phyloP scores from a whole-genome alignment of 805 yeast genomes.

The Starmerella stellata region DNA sequence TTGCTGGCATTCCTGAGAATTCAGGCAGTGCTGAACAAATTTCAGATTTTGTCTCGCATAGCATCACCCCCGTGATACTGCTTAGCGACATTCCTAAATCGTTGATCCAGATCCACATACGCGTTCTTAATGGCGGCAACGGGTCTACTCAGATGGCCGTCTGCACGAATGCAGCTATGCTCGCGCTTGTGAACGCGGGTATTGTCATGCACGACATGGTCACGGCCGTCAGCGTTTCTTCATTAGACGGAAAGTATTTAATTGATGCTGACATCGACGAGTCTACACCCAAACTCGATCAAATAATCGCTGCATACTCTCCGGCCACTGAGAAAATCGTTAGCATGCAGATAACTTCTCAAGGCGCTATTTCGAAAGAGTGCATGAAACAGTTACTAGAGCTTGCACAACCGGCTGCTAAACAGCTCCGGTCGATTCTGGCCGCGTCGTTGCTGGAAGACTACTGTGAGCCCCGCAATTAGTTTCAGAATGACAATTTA shows the following conservation, averaged over 20 bases:
- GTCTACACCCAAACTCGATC: conserved; percentile 3
- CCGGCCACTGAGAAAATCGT: conserved; percentile 12
- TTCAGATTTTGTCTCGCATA: conserved; percentile 33
- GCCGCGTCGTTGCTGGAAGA: conserved; percentile 17
- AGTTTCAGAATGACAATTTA: no score
- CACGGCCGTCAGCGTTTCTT: conserved; percentile 25
- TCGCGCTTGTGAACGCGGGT: conserved; percentile 73
- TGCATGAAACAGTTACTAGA: conserved; percentile 11
- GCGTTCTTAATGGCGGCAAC: conserved; percentile 36
- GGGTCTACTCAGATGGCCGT: conserved; percentile 28
- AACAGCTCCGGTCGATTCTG: conserved; percentile 12
- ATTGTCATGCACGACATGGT: conserved; percentile 66
- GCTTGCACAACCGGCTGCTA: conserved; percentile 13
- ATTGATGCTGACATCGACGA: conserved; percentile 12
- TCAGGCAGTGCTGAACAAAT: conserved; percentile 29
- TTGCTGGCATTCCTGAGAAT: conserved; percentile 26
- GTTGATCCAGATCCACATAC: conserved; percentile 59
- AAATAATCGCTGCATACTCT: conserved; percentile 15
- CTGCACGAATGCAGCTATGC: conserved; percentile 42
- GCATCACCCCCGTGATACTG: conserved; percentile 36
- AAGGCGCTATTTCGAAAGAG: conserved; percentile 5
- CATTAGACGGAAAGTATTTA: conserved; percentile 3
- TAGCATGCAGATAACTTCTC: conserved; percentile 14
- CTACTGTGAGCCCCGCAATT: conserved; percentile 11
- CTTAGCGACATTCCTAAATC: conserved; percentile 76